Evolutionary conservation across 192 early-diverging fungal species (phyloP).

Genomic region (Backusella psychrophila): DNA sequence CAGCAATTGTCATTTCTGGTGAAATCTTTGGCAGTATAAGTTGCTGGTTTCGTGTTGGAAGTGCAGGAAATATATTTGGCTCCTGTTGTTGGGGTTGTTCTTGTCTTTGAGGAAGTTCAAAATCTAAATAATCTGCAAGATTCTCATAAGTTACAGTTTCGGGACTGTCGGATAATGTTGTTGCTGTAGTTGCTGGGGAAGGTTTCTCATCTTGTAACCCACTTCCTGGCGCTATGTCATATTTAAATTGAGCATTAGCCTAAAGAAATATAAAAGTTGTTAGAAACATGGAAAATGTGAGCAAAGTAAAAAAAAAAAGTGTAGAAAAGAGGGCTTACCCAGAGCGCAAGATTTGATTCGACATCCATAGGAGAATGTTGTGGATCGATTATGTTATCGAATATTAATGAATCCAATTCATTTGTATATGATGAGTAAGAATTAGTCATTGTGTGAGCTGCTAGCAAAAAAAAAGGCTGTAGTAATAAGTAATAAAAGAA

Average conservation of each 20-base stretch:
- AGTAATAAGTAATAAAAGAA: not conserved
- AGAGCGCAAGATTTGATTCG: conserved; percentile 18
- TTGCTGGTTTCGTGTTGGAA: not conserved
- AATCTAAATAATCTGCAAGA: conserved; percentile 31
- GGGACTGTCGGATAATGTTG: not conserved
- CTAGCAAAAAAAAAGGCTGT: not conserved
- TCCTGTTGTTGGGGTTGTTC: not conserved
- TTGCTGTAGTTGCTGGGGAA: not conserved
- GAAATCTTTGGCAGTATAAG: conserved; percentile 4
- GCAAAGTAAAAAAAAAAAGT: not conserved
- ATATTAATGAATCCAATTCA: conserved; percentile 11
- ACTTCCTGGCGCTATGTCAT: conserved; percentile 51
- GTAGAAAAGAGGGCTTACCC: conserved; percentile 1
- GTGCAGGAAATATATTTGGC: not conserved
- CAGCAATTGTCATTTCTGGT: conserved; percentile 2
- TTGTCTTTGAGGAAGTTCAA: conserved; percentile 19
- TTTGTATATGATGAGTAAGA: not conserved
- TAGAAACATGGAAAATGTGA: not conserved
- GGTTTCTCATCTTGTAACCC: conserved; percentile 30
- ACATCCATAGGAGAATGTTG: not conserved
- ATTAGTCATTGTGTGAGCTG: not conserved
- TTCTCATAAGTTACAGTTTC: conserved; percentile 15
- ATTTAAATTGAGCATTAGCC: conserved; percentile 70
- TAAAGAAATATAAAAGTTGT: not conserved
- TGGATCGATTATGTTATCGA: conserved; percentile 9